These are phyloP conservation scores for Nigrograna mackinnonii DNA, from an alignment of 2,329 filamentous ascomycete species.

Conservation along the genomic window DNA sequence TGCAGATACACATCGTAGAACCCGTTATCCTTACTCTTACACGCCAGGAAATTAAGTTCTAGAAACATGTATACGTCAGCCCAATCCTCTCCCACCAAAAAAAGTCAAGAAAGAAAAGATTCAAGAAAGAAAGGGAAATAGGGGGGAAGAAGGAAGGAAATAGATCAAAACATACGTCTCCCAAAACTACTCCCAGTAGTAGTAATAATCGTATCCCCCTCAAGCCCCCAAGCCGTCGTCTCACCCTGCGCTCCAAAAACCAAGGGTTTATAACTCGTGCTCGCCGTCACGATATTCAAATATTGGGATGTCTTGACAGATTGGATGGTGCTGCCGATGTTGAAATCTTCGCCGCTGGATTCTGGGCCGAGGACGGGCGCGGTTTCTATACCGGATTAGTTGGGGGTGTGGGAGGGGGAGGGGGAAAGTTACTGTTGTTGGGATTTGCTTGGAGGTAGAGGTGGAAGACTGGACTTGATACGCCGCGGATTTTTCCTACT, in stretches of 20 bases:
- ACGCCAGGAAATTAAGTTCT: slow-evolving; percentile 58
- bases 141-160: slow-evolving; percentile 15
- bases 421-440: slow-evolving; percentile 37
- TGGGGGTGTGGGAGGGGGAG: not conserved
- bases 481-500: slow-evolving; percentile 55
- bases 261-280: slow-evolving; percentile 58
- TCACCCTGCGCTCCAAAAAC: slow-evolving; percentile 46
- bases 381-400: not conserved
- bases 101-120: not conserved
- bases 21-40: slow-evolving; percentile 41
- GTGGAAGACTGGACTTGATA: slow-evolving; percentile 56
- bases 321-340: slow-evolving; percentile 54
- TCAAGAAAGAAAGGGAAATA: no score
- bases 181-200: slow-evolving; percentile 48
- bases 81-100: not conserved
- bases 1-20: slow-evolving; percentile 59
- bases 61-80: slow-evolving; percentile 17
- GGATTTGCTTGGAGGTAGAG: slow-evolving; percentile 55
- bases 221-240: slow-evolving; percentile 56
- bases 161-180: slow-evolving; percentile 37
- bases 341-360: slow-evolving; percentile 52
- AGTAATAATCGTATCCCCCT: slow-evolving; percentile 55
- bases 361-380: slow-evolving; percentile 57
- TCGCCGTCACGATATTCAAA: slow-evolving; percentile 52
- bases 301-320: slow-evolving; percentile 53